phyloP scores from a whole-genome alignment of 768 basidiomycete genomes.

The Imleria badia region DNA sequence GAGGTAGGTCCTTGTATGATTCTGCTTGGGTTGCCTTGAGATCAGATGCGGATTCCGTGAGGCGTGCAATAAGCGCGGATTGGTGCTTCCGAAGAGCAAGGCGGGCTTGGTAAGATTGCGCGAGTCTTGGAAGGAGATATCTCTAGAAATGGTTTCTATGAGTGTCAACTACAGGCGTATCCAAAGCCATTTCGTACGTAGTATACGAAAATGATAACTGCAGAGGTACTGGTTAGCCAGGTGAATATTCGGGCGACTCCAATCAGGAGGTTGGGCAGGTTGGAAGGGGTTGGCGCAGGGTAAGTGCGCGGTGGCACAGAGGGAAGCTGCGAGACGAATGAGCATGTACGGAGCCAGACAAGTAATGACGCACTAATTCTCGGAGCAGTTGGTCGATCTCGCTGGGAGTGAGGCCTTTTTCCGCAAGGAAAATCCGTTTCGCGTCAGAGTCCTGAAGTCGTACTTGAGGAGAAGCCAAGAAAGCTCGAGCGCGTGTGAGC shows the following conservation, averaged over 20 bases:
- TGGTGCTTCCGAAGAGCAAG: conserved; percentile 62
- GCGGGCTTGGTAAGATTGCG: conserved; percentile 58
- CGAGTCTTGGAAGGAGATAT: conserved; percentile 66
- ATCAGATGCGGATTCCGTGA: conserved; percentile 54
- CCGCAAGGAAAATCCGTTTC: conserved; percentile 63
- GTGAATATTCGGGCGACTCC: conserved; percentile 58
- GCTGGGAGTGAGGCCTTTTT: conserved; percentile 63
- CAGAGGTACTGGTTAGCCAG: conserved; percentile 69
- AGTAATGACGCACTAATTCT: conserved; percentile 46
- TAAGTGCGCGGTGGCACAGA: conserved; percentile 70
- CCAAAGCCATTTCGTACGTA: conserved; percentile 46
- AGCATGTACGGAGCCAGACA: conserved; percentile 1
- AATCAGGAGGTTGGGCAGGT: conserved; percentile 63
- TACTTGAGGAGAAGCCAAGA: conserved; percentile 67
- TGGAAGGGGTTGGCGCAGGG: conserved; percentile 67
- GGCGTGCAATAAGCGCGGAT: conserved; percentile 48
- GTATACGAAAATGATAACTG: conserved; percentile 58
- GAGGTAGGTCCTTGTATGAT: conserved; percentile 57
- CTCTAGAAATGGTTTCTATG: conserved; percentile 42
- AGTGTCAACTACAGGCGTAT: not conserved
- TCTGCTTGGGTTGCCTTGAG: conserved; percentile 57
- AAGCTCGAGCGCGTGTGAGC: conserved; percentile 55
- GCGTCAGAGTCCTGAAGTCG: conserved; percentile 51
- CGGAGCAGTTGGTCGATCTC: conserved; percentile 62
- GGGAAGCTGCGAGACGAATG: conserved; percentile 36